phyloP scores from a whole-genome alignment of 2,329 filamentous ascomycete genomes.

The Exophiala lecanii-corni region DNA sequence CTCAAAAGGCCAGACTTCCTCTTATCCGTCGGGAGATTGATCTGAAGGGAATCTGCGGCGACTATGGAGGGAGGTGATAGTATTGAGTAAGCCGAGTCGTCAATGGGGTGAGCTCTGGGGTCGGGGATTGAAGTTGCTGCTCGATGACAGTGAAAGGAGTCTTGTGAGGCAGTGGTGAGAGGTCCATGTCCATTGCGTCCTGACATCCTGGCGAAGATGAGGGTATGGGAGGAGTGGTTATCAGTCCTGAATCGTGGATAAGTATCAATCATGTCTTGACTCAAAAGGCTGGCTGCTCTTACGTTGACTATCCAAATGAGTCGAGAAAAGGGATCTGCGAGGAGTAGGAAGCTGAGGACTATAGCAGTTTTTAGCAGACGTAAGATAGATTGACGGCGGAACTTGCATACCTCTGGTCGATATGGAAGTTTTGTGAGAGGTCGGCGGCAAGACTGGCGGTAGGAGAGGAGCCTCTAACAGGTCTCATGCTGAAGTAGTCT shows the following conservation, averaged over 20 bases:
- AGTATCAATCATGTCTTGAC: too few relatives aligned
- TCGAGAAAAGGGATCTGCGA: conserved; percentile 77
- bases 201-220: conserved; percentile 69
- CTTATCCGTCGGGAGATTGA: conserved; percentile 34
- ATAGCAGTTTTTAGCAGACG: conserved; percentile 27
- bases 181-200: conserved; percentile 73
- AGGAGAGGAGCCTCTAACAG: conserved; percentile 79
- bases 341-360: conserved; percentile 81
- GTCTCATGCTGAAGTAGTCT: conserved; percentile 80
- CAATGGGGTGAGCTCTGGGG: conserved; percentile 52
- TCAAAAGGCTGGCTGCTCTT: too few relatives aligned
- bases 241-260: conserved; percentile 59
- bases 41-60: conserved; percentile 31
- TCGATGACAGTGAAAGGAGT: conserved; percentile 58
- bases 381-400: background rate
- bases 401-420: conserved; percentile 75
- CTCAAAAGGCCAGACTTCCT: conserved; percentile 65
- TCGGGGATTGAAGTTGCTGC: conserved; percentile 67
- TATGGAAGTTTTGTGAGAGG: conserved; percentile 92
- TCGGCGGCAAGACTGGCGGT: conserved; percentile 88
- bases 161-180: conserved; percentile 91
- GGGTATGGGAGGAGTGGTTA: conserved; percentile 78
- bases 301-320: conserved; percentile 62
- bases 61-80: conserved; percentile 39
- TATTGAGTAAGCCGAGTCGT: conserved; percentile 35